A percentile compares a stretch with the other conserved stretches of the same genome.
These are phyloP conservation scores for Phyllostachys edulis DNA, from an alignment of 176 grass and related monocot genomes.

Conservation along the genomic window DNA sequence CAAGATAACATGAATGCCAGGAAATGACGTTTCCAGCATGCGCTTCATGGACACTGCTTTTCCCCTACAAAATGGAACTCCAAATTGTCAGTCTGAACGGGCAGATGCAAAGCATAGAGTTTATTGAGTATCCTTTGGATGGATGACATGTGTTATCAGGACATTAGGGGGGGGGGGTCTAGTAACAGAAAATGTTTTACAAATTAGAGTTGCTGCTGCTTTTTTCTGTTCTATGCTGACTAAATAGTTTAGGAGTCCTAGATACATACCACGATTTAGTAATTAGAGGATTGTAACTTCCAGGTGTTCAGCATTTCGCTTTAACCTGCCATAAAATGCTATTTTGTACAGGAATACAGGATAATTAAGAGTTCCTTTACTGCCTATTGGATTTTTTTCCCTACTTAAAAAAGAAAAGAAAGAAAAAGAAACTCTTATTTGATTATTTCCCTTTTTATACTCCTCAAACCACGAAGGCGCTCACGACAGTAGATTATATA, in stretches of 20 bases:
- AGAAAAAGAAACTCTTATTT: neutral
- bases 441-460: neutral
- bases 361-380: neutral
- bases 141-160: neutral
- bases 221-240: neutral
- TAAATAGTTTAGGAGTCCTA: neutral
- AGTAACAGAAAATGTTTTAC: neutral
- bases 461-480: neutral
- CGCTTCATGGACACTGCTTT: conserved; percentile 85
- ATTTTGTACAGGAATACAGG: neutral
- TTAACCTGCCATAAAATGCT: neutral
- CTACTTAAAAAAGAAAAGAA: neutral
- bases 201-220: neutral
- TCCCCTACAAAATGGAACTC: conserved; percentile 54
- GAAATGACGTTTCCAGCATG: conserved; percentile 92
- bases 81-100: neutral
- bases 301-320: neutral
- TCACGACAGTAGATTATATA: neutral
- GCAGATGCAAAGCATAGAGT: neutral
- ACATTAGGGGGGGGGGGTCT: neutral
- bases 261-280: conserved; percentile 1
- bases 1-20: conserved; percentile 79
- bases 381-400: neutral
- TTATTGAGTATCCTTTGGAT: neutral
- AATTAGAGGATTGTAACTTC: neutral